Base-by-base conservation (phyloP, 495 filamentous ascomycete species). In the Achaetomiella virescens region DNA sequence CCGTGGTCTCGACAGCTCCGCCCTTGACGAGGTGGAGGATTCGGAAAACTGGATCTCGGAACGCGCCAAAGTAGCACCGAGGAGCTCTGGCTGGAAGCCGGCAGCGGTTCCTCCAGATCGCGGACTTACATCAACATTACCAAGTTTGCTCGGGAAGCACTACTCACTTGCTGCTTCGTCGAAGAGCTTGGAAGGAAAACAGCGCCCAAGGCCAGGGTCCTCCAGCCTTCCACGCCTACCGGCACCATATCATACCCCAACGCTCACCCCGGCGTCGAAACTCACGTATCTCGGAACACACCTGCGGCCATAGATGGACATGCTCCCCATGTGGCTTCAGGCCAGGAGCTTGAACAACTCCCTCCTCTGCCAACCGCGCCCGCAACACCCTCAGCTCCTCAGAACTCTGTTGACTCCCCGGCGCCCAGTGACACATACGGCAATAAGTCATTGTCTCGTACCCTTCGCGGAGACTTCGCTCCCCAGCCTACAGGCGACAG, bases 1-100 rank as follows among this genome's bases (percentile, higher is more conserved):
- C 18, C 59, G 59, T 17, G 59, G 59, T 11, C 25, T 61, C 29
- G 43, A 54, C 22, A 0, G 41, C 4, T 8, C 22, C 4, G 45
- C 31, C 14, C 24, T 8, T 22, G 47, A n/a, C 3, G n/a, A 37
- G 15, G 38, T 1, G 38, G 46, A 57, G 25, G 38, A 25, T 8
- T 1, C 29, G 15, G 45, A 18, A 3, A 27, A 11, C 5, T 41
- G 37, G 46, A 37, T 12, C 1, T 3, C 21, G 11, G 37, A 57
- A n/a, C 45, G 47, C n/a, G 37, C 54, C 3, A 43, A 14, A 38
- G 2, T 24, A 14, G 47, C 15, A 1, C 31, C 45, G 21, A 42
- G 14, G 25, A 14, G 2, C 15, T 14, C 22, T 22, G 14, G 2
- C 7, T 33, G 33, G n/a, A 35, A 51, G 9, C 22, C 35, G 20